These are phyloP conservation scores for Salicornia ramosissima DNA, from an alignment of 148 eudicot species.

Conservation along the genomic window DNA sequence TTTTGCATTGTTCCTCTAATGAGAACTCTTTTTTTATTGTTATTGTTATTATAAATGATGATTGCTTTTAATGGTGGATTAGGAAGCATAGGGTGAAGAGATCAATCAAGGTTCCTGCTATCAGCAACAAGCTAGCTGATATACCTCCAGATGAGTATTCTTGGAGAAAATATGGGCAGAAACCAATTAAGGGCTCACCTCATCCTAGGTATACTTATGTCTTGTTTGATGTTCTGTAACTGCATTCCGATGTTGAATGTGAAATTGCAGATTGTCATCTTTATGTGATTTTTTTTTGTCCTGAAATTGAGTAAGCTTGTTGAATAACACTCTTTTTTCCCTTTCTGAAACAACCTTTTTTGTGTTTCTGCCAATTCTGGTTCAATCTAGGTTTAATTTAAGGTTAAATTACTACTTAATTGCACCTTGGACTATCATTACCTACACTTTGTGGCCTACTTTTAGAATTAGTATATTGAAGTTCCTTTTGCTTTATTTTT, in stretches of 20 bases:
- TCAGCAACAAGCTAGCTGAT: conserved; percentile 94
- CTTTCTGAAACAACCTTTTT: conserved; percentile 15
- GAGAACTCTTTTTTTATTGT: background rate
- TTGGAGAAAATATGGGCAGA: conserved; percentile 97
- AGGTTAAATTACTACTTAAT: background rate
- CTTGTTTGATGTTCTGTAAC: conserved; percentile 7
- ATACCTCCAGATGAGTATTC: conserved; percentile 92
- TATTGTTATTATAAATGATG: background rate
- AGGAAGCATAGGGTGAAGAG: conserved; percentile 90
- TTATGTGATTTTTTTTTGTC: background rate
- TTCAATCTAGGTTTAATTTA: background rate
- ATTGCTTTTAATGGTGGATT: conserved; percentile 12
- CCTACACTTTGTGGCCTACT: background rate
- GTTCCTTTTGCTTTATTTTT: conserved; percentile 7
- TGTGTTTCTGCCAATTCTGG: background rate
- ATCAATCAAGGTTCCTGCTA: conserved; percentile 90
- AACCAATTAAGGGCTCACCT: conserved; percentile 98
- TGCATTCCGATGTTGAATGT: background rate
- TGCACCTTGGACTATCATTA: conserved; percentile 16
- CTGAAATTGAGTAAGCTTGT: conserved; percentile 5
- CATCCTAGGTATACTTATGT: conserved; percentile 70
- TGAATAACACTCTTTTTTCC: background rate
- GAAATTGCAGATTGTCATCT: background rate
- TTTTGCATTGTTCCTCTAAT: conserved; percentile 5
- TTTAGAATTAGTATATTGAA: background rate